These are phyloP conservation scores for Spinacia oleracea DNA, from an alignment of 179 eudicot species.

Conservation along the genomic window DNA sequence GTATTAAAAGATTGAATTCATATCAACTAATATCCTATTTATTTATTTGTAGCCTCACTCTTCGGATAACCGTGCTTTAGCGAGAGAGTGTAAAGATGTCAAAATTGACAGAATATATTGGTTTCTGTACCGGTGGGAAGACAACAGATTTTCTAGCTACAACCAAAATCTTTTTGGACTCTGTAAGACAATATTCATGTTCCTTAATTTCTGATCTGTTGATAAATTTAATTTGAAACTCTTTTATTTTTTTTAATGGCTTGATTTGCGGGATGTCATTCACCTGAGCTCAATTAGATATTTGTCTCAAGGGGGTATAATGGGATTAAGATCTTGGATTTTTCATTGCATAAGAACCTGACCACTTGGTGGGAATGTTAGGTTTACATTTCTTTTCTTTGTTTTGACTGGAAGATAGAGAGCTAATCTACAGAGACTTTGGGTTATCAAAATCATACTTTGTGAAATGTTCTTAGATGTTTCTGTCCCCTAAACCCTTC, in stretches of 20 bases:
- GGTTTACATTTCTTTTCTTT: not conserved
- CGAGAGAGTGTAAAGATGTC: constrained; percentile 98
- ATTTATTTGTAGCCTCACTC: constrained; percentile 79
- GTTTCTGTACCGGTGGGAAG: constrained; percentile 98
- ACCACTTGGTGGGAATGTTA: not conserved
- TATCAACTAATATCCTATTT: not conserved
- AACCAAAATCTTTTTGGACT: constrained; percentile 79
- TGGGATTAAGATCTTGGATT: not conserved
- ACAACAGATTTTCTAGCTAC: constrained; percentile 96
- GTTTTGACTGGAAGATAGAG: not conserved
- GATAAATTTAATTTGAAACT: not conserved
- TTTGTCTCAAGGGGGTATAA: too few species aligned
- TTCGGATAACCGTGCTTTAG: constrained; percentile 95
- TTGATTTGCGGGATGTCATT: not conserved
- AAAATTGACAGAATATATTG: constrained; percentile 95
- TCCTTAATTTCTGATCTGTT: not conserved
- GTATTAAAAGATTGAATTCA: not conserved
- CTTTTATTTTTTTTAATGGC: not conserved
- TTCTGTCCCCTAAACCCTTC: not conserved
- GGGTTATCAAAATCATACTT: too few species aligned
- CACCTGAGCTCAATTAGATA: not conserved
- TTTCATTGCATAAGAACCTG: not conserved
- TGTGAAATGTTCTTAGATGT: too few species aligned
- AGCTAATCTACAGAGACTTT: too few species aligned
- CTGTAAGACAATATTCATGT: constrained; percentile 46